Evolutionary conservation across 2,329 filamentous ascomycete genomes (phyloP), one percentile per base, ranked within the genome.

Genomic region (Fusarium staphyleae): DNA sequence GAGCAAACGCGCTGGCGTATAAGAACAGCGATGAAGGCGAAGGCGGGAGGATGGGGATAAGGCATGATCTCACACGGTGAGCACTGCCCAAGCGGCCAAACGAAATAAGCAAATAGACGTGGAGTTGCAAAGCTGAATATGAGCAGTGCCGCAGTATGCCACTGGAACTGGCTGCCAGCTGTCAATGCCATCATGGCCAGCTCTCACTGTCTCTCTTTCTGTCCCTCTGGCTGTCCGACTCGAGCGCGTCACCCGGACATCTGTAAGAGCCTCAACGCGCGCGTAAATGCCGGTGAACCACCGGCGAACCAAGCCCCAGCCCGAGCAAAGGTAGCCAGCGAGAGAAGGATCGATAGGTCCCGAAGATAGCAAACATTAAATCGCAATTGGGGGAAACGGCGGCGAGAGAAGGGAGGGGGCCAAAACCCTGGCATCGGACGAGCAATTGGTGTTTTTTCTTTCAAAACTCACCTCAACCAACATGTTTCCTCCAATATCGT

Each of bases 401-500:
- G 36, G 35, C 30, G 39, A 15, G 42, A 40, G 46, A 24, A 4
- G 44, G 48, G 22, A 19, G 15, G 22, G 30, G 46, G 41, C 19
- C 34, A 57, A 45, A 57, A 50, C 48, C 30, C 47, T 16, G 37
- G 22, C 16, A 51, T 39, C 47, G 30, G 14, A 54, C 52, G 33
- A 33, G 52, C 46, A 55, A 47, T 46, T 47, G 44, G 46, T 36
- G 48, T 62, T 24, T 24, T 24, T 24, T 24, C 9, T 8, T 24
- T 24, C 7, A 52, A n/a, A n/a, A 72, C 72, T 71, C 65, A 74
- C 72, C 66, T 74, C 71, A 51, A 73, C 70, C 70, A 74, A 68
- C 72, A 74, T 73, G 47, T 61, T 59, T 40, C 34, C 53, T 54
- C 48, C 24, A n/a, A 10, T 37, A 35, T 46, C 26, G 43, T 30